Evolutionary conservation across 1,139 yeast species (phyloP), one percentile per base, ranked within the genome.

Genomic region (Blastobotrys buckinghamii): DNA sequence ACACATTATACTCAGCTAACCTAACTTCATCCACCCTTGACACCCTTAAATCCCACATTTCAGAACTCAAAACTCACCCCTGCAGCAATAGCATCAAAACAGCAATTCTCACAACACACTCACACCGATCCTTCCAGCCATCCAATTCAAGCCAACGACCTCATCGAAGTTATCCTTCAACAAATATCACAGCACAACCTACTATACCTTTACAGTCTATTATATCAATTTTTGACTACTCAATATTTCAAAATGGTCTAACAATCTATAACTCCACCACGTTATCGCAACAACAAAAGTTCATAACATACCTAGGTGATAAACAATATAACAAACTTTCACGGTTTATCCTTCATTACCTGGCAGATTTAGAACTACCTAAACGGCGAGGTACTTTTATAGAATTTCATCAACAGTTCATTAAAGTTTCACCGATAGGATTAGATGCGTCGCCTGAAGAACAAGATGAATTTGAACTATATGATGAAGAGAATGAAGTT

Each of bases 371-470:
- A 53, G 97, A 94, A 57, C 71, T 92, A 60, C 99, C 99, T 64
- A 66, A 67, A 63, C 70, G 75, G 53, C 66, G 97, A 76, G 99
- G 99, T 72, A 92, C 99, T 54, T 92, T 92, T 71, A 73, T 92
- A 60, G 99, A 92, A 76, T 94, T 92, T 79, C 88, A 98, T 80
- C 90, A 90, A 71, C 98, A 98, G 69, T 90, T 92, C 96, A 87
- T 92, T 72, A 92, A 92, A 70, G 88, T 92, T 53, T 89, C 97
- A 15, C 99, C 99, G 59, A 81, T 92, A 54, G 99, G 99, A 64
- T 87, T 98, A 81, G 92, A 92, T 70, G 97, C 98, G 55, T 82
- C 94, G 39, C 86, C 87, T 57, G 79, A 79, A 57, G 97, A 92
- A 77, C 86, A 98, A 75, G 82, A 79, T 70, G 97, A 89, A 61